Evolutionary conservation across 2,329 filamentous ascomycete species (phyloP).

Genomic region (Penicillium glabrum): DNA sequence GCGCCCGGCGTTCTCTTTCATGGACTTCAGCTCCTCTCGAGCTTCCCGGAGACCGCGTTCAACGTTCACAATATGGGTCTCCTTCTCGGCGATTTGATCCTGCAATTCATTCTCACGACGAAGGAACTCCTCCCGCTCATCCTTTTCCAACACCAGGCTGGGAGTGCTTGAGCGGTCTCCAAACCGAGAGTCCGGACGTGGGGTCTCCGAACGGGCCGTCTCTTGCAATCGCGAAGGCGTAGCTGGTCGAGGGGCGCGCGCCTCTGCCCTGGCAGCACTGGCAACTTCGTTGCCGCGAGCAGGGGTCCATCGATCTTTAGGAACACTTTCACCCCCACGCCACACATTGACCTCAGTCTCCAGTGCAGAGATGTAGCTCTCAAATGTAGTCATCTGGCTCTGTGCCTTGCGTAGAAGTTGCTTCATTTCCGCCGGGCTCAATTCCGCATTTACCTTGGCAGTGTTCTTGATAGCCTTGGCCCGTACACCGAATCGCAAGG

Average conservation of each 20-base stretch:
- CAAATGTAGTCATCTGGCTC: constrained; percentile 82
- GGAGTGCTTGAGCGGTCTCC: constrained; percentile 86
- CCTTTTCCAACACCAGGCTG: constrained; percentile 85
- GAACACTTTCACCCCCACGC: constrained; percentile 84
- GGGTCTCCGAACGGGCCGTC: constrained; percentile 57
- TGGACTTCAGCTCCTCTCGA: constrained; percentile 78
- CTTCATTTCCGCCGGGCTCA: constrained; percentile 95
- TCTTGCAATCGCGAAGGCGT: constrained; percentile 45
- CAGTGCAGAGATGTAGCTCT: constrained; percentile 77
- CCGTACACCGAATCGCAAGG: constrained; percentile 88
- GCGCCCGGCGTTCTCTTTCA: constrained; percentile 83
- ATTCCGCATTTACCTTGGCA: constrained; percentile 98
- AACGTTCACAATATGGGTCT: constrained; percentile 73
- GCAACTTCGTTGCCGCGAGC: constrained; percentile 59
- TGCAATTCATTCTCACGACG: constrained; percentile 95
- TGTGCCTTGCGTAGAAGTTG: constrained; percentile 88
- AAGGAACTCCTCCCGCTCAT: constrained; percentile 94
- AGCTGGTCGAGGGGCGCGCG: constrained; percentile 45
- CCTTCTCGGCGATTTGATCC: constrained; percentile 92
- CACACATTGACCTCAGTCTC: constrained; percentile 84
- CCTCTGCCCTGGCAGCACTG: constrained; percentile 48
- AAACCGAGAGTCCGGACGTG: constrained; percentile 63
- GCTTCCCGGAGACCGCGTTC: constrained; percentile 80
- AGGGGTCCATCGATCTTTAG: constrained; percentile 83
- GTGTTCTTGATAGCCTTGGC: constrained; percentile 99